These are phyloP conservation scores for Acer negundo DNA, from an alignment of 345 rosid species.

Conservation along the genomic window DNA sequence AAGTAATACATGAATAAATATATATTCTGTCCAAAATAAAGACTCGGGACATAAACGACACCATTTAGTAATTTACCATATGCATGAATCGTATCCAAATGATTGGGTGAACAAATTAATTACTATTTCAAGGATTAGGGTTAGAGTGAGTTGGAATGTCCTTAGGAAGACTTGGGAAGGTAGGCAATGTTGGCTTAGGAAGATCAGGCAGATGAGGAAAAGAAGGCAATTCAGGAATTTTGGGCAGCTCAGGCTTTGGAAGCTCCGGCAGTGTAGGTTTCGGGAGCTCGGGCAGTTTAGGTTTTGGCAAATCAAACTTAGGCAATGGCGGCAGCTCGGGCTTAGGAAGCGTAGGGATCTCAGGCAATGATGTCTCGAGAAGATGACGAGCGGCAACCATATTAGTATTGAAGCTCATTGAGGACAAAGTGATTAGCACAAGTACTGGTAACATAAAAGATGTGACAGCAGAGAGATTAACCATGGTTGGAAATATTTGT, in stretches of 20 bases:
- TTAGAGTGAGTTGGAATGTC: conserved; percentile 1
- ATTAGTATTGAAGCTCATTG: not conserved
- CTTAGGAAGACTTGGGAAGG: conserved; percentile 12
- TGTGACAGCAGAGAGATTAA: not conserved
- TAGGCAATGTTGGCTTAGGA: conserved; percentile 9
- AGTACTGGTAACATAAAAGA: conserved; percentile 3
- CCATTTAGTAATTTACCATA: not conserved
- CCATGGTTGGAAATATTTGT: conserved; percentile 4
- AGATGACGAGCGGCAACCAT: conserved; percentile 18
- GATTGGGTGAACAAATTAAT: not conserved
- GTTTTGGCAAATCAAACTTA: not conserved
- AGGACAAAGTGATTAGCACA: not conserved
- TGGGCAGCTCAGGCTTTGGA: not conserved
- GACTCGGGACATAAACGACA: not conserved
- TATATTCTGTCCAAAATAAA: too few species aligned
- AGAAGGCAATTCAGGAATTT: too few species aligned
- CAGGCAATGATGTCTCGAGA: conserved; percentile 11
- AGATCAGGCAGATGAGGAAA: not conserved
- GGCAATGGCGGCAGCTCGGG: not conserved
- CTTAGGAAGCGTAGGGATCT: conserved; percentile 12
- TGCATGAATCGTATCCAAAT: not conserved
- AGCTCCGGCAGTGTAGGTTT: not conserved
- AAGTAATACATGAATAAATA: not conserved
- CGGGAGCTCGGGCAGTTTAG: not conserved
- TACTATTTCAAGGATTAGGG: not conserved